Base-by-base conservation (phyloP, 2,329 filamentous ascomycete genomes). In the Penicillium griseofulvum region DNA sequence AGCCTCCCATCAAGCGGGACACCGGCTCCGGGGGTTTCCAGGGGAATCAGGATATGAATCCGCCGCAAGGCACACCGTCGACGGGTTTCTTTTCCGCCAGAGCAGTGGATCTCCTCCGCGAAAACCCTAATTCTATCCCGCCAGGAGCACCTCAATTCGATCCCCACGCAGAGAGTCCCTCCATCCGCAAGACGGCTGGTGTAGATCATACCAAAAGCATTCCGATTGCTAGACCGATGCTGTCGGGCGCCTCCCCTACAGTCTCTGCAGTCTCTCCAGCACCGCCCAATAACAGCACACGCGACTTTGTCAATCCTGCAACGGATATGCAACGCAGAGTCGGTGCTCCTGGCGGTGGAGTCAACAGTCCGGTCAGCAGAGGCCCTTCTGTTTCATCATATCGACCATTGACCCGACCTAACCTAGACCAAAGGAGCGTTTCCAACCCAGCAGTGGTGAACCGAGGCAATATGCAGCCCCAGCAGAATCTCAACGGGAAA, bases 171-270 rank as follows among this genome's bases (percentile, higher is more conserved):
- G 88, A 92, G 65, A 90, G 87, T 58, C 91, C 92, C 0, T 94
- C 91, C 0, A 91, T 96, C 68, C 85, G 90, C 58, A 92, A 93
- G 69, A 97, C 93, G 0, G 88, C 89, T 0, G 92, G 92, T 2
- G 83, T 97, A 37, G 91, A 97, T 66, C 90, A 95, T 68, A 85
- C 77, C 22, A 87, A 84, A 49, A 92, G 89, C 5, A 87, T 87
- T 49, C 90, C 91, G 0, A 76, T 96, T 2, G 82, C 81, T 4
- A 83, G 81, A 58, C 71, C 71, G 8, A 74, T 73, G 69, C 56
- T 73, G 7, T 47, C 66, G 5, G 48, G 60, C 10, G 60, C 62
- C 28, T 71, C 71, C 4, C 70, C 71, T n/a, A 64, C 67, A 19
- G 49, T 68, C 31, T 16, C 31, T n/a, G 64, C 67, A 19, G 49